phyloP scores from a whole-genome alignment of 2,329 filamentous ascomycete species.

The Ampelomyces quisqualis region DNA sequence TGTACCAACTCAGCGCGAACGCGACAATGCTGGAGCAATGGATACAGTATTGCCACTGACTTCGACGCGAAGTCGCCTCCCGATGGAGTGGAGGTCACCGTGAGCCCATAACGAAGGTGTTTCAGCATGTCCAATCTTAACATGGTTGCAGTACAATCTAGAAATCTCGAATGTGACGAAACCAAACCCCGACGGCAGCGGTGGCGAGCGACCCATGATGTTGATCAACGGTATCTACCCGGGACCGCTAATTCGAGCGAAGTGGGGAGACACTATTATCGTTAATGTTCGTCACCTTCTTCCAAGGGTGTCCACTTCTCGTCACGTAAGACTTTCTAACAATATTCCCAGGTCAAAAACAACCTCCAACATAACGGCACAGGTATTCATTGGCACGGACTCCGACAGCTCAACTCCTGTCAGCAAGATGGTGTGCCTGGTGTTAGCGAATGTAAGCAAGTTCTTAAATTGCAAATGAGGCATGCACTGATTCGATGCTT shows the following conservation, averaged over 20 bases:
- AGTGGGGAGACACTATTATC: conserved; percentile 45
- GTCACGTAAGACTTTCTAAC: too few species aligned
- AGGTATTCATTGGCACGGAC: conserved; percentile 55
- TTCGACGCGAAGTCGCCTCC: conserved; percentile 48
- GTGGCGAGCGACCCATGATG: conserved; percentile 35
- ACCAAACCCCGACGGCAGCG: conserved; percentile 44
- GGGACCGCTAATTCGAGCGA: conserved; percentile 53
- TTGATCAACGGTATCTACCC: conserved; percentile 61
- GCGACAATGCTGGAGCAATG: conserved; percentile 47
- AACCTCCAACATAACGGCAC: conserved; percentile 50
- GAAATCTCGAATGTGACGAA: conserved; percentile 46
- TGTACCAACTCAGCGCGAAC: conserved; percentile 47
- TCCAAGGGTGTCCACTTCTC: too few species aligned
- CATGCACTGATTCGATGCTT: too few species aligned
- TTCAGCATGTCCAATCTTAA: conserved; percentile 3
- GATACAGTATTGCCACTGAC: conserved; percentile 49
- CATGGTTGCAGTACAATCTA: conserved; percentile 38
- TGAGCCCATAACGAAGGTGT: conserved; percentile 7
- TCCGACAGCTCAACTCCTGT: conserved; percentile 42
- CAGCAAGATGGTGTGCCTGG: conserved; percentile 60
- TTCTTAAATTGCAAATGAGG: too few species aligned
- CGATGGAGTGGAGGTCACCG: conserved; percentile 40
- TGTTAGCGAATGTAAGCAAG: conserved; percentile 60
- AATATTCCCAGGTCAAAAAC: too few species aligned
- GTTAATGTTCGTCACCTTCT: too few species aligned